Evolutionary conservation across 371 early-diverging fungal genomes (phyloP), one percentile per base, ranked within the genome.

Genomic region (Apophysomyces sp.): DNA sequence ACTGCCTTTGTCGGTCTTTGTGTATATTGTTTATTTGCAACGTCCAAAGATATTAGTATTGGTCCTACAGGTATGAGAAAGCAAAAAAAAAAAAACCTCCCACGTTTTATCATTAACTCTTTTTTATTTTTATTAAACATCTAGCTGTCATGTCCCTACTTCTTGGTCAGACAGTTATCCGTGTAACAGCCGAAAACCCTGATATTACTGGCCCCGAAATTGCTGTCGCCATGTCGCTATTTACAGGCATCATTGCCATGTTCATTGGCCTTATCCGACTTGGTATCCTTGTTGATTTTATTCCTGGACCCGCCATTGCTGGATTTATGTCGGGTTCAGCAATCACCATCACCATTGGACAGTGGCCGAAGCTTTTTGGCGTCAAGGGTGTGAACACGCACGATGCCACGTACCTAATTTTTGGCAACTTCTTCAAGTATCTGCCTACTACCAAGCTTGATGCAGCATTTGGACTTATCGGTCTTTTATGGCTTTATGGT

Each of bases 281-380:
- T 7, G 95, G 95, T 18, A 85, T 93, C 58, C 59, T 96, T 11
- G 89, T 94, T n/a, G 95, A 96, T 63, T 92, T 96, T 63, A 92
- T 96, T 53, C 91, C 96, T 4, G 73, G 87, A 4, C 78, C 88
- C 3, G 90, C 87, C 15, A 80, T 90, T 31, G 77, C 81, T 13
- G 90, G 90, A 0, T 90, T 90, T 60, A 89, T 86, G 57, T 76
- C 86, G 2, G 89, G 90, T 21, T 87, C 91, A 5, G 91, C 91
- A 0, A 73, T 88, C n/a, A 86, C 83, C 53, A 92, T 96, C 65
- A 84, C 88, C 15, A 73, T 91, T 49, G 85, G 87, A 27, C 95
- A 96, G 60, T 74, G 70, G 69, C 87, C 92, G 0, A 81, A 84
- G 26, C 83, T 94, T 51, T 78, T 92, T 63, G 96, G 96, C 28